Evolutionary conservation across 345 rosid genomes (phyloP).

Genomic region (Gossypium sturtianum): DNA sequence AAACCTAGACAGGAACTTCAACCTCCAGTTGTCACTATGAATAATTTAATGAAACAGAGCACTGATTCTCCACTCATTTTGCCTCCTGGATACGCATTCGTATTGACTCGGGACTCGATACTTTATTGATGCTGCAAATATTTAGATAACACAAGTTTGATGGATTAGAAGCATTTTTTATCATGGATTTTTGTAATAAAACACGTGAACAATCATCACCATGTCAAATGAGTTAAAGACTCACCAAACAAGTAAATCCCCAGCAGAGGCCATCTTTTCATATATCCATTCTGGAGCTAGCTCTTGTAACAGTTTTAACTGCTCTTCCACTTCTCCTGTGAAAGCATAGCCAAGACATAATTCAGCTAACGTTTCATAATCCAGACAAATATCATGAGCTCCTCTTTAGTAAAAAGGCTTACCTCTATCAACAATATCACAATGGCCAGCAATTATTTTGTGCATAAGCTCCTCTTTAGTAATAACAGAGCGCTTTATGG

Average conservation of each 20-base stretch:
- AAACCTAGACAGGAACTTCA: background rate
- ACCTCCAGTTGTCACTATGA: background rate
- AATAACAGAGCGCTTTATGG: constrained; percentile 54
- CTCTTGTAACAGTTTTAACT: constrained; percentile 56
- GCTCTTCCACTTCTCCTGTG: constrained; percentile 83
- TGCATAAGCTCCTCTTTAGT: constrained; percentile 72
- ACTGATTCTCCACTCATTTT: constrained; percentile 22
- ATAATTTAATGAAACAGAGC: background rate
- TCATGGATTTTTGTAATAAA: background rate
- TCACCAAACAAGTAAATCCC: constrained; percentile 71
- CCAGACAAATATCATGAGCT: background rate
- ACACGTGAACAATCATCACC: background rate
- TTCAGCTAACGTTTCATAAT: constrained; percentile 6
- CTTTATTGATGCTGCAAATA: constrained; percentile 58
- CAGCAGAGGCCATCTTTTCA: constrained; percentile 55
- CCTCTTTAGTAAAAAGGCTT: constrained; percentile 17
- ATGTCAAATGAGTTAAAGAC: constrained; percentile 2
- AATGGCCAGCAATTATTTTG: constrained; percentile 52
- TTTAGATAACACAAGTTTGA: background rate
- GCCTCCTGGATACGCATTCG: constrained; percentile 48
- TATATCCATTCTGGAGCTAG: constrained; percentile 85
- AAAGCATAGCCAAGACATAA: constrained; percentile 13
- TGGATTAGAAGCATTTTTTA: background rate
- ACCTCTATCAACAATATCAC: constrained; percentile 70
- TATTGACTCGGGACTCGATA: constrained; percentile 39